Base-by-base conservation (phyloP, 306 rosid species). In the Begonia masoniana region DNA sequence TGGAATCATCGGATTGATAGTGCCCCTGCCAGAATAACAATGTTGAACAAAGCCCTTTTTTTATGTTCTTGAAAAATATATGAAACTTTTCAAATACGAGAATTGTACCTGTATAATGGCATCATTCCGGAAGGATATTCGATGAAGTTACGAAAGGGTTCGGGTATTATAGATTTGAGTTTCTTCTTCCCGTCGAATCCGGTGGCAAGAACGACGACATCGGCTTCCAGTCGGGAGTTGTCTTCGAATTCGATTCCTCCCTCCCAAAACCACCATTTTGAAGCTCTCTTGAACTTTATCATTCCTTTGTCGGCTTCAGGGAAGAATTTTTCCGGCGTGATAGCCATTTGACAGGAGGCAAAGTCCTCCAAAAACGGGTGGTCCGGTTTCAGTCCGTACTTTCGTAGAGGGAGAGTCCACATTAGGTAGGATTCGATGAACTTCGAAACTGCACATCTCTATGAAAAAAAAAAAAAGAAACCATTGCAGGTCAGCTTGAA, bases 131-230 rank as follows among this genome's bases (percentile, higher is more conserved):
- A 26, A 24, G 47, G 4, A 56, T 75, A 47, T 0, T 47, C 65
- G 26, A 39, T 5, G 13, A 82, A 31, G 39, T 3, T 31, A 31
- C 39, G 39, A 7, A 31, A 31, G 1, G 39, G 39, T 31, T 31
- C 9, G 7, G 39, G 39, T 5, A 31, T 31, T 0, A 31, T 31
- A 3, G 39, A 31, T 66, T 61, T 68, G 15, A 82, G 72, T 59
- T 75, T 78, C n/a, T 35, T 48, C 15, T 71, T 78, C 48, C 88
- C 81, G 47, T 45, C 74, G 56, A 46, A 81, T 13, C 83, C 83
- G 3, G 88, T 81, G 11, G 81, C 88, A 49, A 81, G 51, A 60
- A 81, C 51, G 39, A 77, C 81, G 41, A 81, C 1, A 56, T 81
- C 83, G 14, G 73, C 14, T 61, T 77, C 60, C 15, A 71, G 2